Base-by-base conservation (phyloP, 1,139 yeast species). In the Geotrichum armillariae region DNA sequence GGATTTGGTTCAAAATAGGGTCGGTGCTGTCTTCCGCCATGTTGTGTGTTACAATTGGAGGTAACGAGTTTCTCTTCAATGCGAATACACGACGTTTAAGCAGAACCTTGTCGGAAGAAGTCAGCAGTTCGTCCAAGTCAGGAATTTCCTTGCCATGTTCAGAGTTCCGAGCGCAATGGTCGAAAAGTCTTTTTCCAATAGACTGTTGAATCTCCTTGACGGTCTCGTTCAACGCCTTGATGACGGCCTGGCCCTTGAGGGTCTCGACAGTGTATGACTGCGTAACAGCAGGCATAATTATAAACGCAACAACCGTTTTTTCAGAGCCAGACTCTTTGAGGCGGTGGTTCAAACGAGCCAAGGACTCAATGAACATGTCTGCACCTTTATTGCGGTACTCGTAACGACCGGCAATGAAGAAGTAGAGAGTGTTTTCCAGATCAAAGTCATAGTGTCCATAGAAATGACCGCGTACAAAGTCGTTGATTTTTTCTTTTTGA, bases 21-120 rank as follows among this genome's bases (percentile, higher is more conserved):
- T 93, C 99, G 50, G 75, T 83, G 17, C 89, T 79, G 66, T 93
- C 98, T 64, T 93, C 96, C 47, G 79, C 79, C 96, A 93, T 91
- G 70, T 93, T 93, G 70, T 93, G 99, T n/a, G 99, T 93, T 38
- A 91, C 97, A 64, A 93, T 88, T 33, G 98, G 96, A 31, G 99
- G 99, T 62, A 90, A 74, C 3, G 88, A 76, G 47, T 83, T 89
- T 63, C 98, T 80, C 71, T 90, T 90, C 63, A 93, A 78, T 2
- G 98, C 97, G 70, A 87, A 85, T 57, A 91, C 94, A 68, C 98
- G 83, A 69, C 97, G 83, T 69, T 93, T 93, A 65, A 93, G 77
- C 56, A 88, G 75, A 42, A 93, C 96, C 59, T 94, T 77, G 69
- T 93, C 99, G 14, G 95, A 83, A 4, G 95, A 86, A 58, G 85